phyloP scores from a whole-genome alignment of 129 eudicot species.

The Flaveria sonorensis region DNA sequence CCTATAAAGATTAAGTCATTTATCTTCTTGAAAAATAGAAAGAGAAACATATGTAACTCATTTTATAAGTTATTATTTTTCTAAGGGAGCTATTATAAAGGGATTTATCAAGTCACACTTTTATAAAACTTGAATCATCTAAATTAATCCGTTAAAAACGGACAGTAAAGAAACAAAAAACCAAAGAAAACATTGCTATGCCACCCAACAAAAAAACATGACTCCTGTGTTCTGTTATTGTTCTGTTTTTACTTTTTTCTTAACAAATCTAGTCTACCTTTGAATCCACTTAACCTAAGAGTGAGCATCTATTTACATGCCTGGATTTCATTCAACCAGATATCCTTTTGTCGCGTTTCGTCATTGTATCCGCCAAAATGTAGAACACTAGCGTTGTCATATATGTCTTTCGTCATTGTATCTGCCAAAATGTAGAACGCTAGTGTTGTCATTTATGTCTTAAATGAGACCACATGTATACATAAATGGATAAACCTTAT shows the following conservation, averaged over 20 bases:
- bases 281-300: too few species aligned
- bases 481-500: neutral
- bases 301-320: too few species aligned
- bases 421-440: neutral
- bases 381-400: too few species aligned
- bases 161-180: neutral
- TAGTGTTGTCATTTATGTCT: neutral
- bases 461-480: neutral
- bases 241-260: neutral
- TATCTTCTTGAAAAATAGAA: neutral
- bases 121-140: neutral
- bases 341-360: too few species aligned
- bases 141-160: neutral
- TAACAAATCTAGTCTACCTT: too few species aligned
- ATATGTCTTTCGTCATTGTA: neutral
- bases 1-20: neutral
- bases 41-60: neutral
- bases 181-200: neutral
- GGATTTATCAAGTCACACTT: neutral
- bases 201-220: neutral
- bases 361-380: too few species aligned
- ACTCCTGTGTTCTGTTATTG: neutral
- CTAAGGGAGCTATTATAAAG: neutral
- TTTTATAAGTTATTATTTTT: neutral
- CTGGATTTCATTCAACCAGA: too few species aligned